Evolutionary conservation across 2,329 filamentous ascomycete species (phyloP).

Genomic region (Pseudomassariella vexata): DNA sequence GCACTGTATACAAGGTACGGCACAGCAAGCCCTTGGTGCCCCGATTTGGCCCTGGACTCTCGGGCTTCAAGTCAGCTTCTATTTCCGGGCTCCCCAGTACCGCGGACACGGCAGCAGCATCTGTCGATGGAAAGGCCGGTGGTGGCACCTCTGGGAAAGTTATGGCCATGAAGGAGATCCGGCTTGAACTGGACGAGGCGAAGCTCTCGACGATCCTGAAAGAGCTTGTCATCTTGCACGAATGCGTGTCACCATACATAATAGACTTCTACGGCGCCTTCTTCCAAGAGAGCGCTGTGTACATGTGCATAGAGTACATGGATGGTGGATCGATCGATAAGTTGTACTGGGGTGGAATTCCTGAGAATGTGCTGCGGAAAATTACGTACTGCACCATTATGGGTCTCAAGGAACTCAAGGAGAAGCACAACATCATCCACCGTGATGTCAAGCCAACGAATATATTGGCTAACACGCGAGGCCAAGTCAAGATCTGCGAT

Average conservation of each 20-base stretch:
- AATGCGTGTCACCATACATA: conserved; percentile 91
- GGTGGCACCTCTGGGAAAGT: conserved; percentile 62
- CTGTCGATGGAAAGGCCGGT: conserved; percentile 20
- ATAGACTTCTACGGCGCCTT: conserved; percentile 99
- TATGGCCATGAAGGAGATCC: conserved; percentile 99
- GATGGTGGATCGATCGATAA: conserved; percentile 97
- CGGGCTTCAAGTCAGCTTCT: conserved; percentile 37
- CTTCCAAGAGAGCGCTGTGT: conserved; percentile 97
- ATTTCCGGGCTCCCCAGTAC: conserved; percentile 29
- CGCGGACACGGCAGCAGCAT: conserved; percentile 21
- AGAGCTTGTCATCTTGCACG: conserved; percentile 92
- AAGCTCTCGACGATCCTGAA: conserved; percentile 98
- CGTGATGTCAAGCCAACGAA: conserved; percentile 99
- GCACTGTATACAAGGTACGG: conserved; percentile 93
- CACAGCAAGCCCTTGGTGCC: conserved; percentile 64
- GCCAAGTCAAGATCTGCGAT: conserved; percentile 96
- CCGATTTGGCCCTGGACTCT: conserved; percentile 54
- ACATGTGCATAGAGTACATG: conserved; percentile 99
- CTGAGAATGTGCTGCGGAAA: conserved; percentile 81
- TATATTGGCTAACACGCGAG: conserved; percentile 82
- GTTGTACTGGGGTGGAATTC: conserved; percentile 83
- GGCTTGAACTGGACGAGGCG: conserved; percentile 88
- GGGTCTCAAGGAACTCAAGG: conserved; percentile 88
- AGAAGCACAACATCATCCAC: conserved; percentile 98
- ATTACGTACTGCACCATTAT: conserved; percentile 86